Conservation (phyloP, 2,329 filamentous ascomycete species). For the Pezicula rhizophila region DNA sequence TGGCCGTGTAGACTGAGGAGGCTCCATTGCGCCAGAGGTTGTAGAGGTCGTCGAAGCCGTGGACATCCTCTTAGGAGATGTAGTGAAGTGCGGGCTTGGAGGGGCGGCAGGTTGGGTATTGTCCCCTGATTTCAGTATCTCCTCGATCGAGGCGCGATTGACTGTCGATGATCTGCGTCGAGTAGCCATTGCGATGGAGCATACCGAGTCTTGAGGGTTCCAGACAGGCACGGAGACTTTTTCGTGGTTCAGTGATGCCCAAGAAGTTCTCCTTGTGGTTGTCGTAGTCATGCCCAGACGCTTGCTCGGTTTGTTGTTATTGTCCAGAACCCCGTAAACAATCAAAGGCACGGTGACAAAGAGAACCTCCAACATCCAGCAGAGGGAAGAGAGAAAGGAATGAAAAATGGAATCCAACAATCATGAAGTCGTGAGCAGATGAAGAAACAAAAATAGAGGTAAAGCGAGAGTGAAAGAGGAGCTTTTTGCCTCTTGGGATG, state of each 20-base stretch:
- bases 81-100: constrained; percentile 21
- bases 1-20: constrained; percentile 19
- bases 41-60: background rate
- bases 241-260: constrained; percentile 16
- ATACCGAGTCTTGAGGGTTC: constrained; percentile 15
- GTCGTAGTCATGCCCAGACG: constrained; percentile 15
- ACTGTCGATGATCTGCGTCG: constrained; percentile 20
- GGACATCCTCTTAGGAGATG: constrained; percentile 16
- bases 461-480: background rate
- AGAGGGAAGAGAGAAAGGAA: background rate
- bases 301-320: constrained; percentile 11
- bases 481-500: background rate
- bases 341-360: background rate
- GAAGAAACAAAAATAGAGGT: background rate
- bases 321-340: constrained; percentile 12
- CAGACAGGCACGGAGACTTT: constrained; percentile 5
- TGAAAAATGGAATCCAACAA: background rate
- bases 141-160: constrained; percentile 20
- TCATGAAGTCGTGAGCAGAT: background rate
- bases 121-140: constrained; percentile 24
- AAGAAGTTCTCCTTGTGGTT: constrained; percentile 14
- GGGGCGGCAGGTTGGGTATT: constrained; percentile 14
- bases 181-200: constrained; percentile 21
- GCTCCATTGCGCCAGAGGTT: constrained; percentile 17
- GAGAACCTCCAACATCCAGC: constrained; percentile 1